Evolutionary conservation across 345 rosid genomes (phyloP), one percentile per base, ranked within the genome.

Genomic region (Orychophragmus violaceus): DNA sequence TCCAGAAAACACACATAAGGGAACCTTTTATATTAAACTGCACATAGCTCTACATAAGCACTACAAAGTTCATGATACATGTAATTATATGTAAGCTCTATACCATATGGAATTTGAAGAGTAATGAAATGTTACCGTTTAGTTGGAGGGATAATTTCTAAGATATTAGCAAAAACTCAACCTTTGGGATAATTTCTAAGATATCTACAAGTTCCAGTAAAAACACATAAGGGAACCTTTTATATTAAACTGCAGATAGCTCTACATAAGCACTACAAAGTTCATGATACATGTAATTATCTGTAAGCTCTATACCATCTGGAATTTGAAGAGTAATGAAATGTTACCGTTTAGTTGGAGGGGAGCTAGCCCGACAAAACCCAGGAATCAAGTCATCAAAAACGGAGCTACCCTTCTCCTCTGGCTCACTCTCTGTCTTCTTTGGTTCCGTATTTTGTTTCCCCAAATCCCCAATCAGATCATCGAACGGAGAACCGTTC

Each of bases 301-400:
- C 25, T 17, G 44, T 28, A 3, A 9, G 7, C 6, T 1, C n/a
- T n/a, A n/a, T n/a, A n/a, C n/a, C n/a, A n/a, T n/a, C n/a, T n/a
- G n/a, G n/a, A n/a, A n/a, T n/a, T 29, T 29, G 32, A 29, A 27
- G 23, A 51, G 12, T 13, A 45, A 33, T 7, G 36, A 32, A 45
- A 28, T 11, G 59, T 58, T 76, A 83, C 87, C 84, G 76, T 21
- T 70, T 46, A 54, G 67, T 7, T 55, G 61, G 41, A 21, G 88
- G 83, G 52, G 88, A 79, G 76, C 74, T 80, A 75, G 77, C 70
- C 51, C 83, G 67, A 64, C 92, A 87, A 64, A 86, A 88, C 44
- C 96, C 92, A 16, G 85, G 81, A 46, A 86, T 78, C 80, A 89
- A 74, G 64, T 88, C 96, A 72, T 86, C 92, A 49, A 88, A 88